Evolutionary conservation across 2,329 filamentous ascomycete species (phyloP), one percentile per base, ranked within the genome.

Genomic region (Pezicula carpinea): DNA sequence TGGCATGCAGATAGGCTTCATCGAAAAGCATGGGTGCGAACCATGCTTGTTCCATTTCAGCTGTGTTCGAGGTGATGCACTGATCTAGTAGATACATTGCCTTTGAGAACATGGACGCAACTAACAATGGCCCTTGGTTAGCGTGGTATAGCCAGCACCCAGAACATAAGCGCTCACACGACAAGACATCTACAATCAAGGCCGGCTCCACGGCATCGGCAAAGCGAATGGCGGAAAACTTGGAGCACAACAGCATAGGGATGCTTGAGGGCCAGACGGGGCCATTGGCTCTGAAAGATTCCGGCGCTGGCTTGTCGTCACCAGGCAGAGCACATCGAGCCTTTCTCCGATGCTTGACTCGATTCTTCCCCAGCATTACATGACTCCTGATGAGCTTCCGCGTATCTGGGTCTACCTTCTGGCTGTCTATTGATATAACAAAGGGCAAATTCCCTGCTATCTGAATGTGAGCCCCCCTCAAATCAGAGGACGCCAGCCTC

Each of bases 341-440:
- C 32, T 34, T 34, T 34, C 32, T 17, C 17, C 53, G 52, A 17
- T 43, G 34, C 43, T 59, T 66, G 8, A 64, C 65, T 26, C 56
- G 56, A 45, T 71, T 71, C 52, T 69, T 71, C 5, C 69, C 69
- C 14, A 63, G 59, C 70, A 72, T 72, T 1, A 71, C 69, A 62
- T 71, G 65, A 46, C 66, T 69, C 33, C 70, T 59, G 52, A 72
- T 72, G 34, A 69, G 52, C 54, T 66, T 69, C 36, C 67, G 64
- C n/a, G 59, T 59, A 5, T 60, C 53, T 15, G 60, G 54, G 31
- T 65, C 59, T 4, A 57, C 51, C 41, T 65, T 66, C 18, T 59
- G 53, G 8, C 48, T 42, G 17, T 52, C 53, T 0, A 59, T 64
- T 7, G 61, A 58, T 3, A 49, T 29, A 21, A 54, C 47, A 35